Evolutionary conservation across 2,329 filamentous ascomycete species (phyloP).

Genomic region (Pleurostoma richardsiae): DNA sequence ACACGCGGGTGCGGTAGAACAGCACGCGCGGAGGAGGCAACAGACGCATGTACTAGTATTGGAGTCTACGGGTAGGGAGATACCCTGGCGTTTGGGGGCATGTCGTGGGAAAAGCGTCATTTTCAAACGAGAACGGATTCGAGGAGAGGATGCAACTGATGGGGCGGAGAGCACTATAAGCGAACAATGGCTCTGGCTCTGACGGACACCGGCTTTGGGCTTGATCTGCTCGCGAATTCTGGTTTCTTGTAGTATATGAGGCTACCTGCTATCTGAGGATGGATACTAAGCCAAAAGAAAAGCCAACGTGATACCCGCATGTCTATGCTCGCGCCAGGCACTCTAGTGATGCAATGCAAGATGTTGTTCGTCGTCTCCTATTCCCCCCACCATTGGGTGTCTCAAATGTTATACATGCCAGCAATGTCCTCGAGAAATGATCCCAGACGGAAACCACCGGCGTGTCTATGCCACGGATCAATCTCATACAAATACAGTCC

Average conservation of each 20-base stretch:
- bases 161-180: no score
- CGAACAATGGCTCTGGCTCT: no score
- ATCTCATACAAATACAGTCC: background rate
- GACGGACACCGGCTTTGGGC: background rate
- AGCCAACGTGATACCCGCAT: background rate
- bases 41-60: background rate
- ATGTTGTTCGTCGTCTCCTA: background rate
- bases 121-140: no score
- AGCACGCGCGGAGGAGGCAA: background rate
- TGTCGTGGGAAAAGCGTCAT: background rate
- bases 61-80: background rate
- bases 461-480: background rate
- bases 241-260: background rate
- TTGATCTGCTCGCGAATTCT: background rate
- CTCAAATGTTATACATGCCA: background rate
- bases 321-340: background rate
- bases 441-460: background rate
- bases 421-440: background rate
- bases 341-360: background rate
- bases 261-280: background rate
- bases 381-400: background rate
- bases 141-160: background rate
- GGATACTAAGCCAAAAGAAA: background rate
- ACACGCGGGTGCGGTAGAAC: constrained; percentile 45
- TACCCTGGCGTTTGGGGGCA: background rate